Base-by-base conservation (phyloP, 2,329 filamentous ascomycete genomes). In the Claviceps maximensis region DNA sequence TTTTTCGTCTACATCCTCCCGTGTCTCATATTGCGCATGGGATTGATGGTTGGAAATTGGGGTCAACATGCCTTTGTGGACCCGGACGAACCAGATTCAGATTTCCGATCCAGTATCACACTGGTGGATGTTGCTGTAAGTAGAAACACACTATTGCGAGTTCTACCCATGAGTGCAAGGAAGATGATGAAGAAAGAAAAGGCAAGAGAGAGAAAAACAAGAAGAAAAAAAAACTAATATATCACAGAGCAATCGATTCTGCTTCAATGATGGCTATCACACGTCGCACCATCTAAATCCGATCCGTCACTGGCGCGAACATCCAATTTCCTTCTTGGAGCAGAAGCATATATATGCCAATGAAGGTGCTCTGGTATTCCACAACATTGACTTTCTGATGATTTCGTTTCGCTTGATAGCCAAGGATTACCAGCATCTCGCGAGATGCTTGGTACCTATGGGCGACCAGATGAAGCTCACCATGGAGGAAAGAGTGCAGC, bases 31-130 rank as follows among this genome's bases (percentile, higher is more conserved):
- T 75, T 90, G 67, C 76, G 87, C 0, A 59, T 87, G 19, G 86
- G 82, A 0, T 66, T 91, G 57, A 91, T 90, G 87, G 75, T 87
- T 8, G 87, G 87, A 1, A 91, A 91, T 63, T 91, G 86, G 85
- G 87, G 85, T 3, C 87, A 91, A 64, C 87, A 91, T 64, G 86
- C 86, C 1, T 83, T 91, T 57, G 86, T 91, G 7, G 86, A 91
- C 60, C 78, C 83, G 21, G 71, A 80, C 13, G 82, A 88, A 58
- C 87, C 87, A 0, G 79, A 87, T 61, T 89, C 85, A 0, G 86
- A 91, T 62, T 90, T 83, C 60, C 75, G 86, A 38, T 88, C 84
- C 0, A 89, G 86, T 65, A 86, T 90, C 58, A 90, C 87, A 0
- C 64, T 91, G 25, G 82, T 91, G 52, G 87, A 91, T 61, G 85